Evolutionary conservation across 768 basidiomycete species (phyloP).

Genomic region (Mycena vulgaris): DNA sequence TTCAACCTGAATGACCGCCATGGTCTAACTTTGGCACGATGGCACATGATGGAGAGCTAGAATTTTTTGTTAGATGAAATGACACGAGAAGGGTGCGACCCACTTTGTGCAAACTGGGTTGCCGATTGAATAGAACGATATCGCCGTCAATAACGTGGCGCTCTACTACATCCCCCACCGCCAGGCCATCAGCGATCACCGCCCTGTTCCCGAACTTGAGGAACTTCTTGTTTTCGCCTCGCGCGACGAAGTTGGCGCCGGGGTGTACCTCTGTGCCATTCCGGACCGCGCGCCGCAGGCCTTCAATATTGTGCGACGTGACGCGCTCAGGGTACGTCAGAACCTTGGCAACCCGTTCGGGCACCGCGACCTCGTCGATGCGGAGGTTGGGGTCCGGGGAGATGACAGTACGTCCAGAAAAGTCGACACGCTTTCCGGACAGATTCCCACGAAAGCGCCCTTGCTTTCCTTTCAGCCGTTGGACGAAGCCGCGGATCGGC

Average conservation of each 20-base stretch:
- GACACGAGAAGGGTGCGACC: conserved; percentile 24
- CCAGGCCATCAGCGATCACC: conserved; percentile 85
- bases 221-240: conserved; percentile 91
- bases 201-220: conserved; percentile 88
- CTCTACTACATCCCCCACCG: conserved; percentile 94
- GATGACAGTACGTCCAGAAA: conserved; percentile 98
- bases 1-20: conserved; percentile 98
- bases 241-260: conserved; percentile 94
- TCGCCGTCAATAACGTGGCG: conserved; percentile 96
- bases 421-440: conserved; percentile 99
- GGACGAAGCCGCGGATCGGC: conserved; percentile 97
- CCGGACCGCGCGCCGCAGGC: conserved; percentile 80
- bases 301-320: conserved; percentile 89
- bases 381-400: conserved; percentile 99
- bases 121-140: conserved; percentile 97
- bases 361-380: conserved; percentile 98
- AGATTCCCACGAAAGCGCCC: conserved; percentile 98
- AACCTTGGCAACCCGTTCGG: conserved; percentile 94
- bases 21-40: conserved; percentile 93
- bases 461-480: conserved; percentile 98
- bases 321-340: conserved; percentile 98
- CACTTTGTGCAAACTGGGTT: conserved; percentile 97
- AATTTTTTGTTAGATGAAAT: conserved; percentile 21
- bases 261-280: conserved; percentile 95
- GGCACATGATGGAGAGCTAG: conserved; percentile 99